Evolutionary conservation across 1,139 yeast species (phyloP).

Genomic region (Diutina catenulata): DNA sequence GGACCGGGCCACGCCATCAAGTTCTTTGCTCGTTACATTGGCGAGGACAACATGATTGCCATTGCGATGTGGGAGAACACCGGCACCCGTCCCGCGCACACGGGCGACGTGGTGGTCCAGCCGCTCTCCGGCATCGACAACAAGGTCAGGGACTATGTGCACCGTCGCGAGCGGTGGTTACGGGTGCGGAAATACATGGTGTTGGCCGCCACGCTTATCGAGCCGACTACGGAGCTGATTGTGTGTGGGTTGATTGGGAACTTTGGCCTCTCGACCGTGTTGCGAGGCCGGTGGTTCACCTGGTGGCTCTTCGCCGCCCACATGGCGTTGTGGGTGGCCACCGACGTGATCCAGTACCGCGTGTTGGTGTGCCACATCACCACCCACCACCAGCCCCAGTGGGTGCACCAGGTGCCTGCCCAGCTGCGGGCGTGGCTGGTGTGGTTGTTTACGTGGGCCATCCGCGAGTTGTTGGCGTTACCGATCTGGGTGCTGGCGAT

Average conservation of each 20-base stretch:
- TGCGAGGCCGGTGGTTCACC: constrained; percentile 22
- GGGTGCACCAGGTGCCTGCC: constrained; percentile 15
- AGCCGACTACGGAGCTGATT: constrained; percentile 76
- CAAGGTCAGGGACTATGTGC: constrained; percentile 36
- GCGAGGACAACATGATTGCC: constrained; percentile 91
- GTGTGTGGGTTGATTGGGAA: constrained; percentile 61
- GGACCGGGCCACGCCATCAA: constrained; percentile 46
- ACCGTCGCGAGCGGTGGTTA: constrained; percentile 72
- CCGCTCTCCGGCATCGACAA: constrained; percentile 43
- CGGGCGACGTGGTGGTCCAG: constrained; percentile 71
- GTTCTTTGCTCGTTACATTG: constrained; percentile 71
- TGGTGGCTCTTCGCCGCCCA: constrained; percentile 36
- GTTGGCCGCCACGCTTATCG: constrained; percentile 68
- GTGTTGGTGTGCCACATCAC: constrained; percentile 24
- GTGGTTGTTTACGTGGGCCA: constrained; percentile 42
- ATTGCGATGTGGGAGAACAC: constrained; percentile 72
- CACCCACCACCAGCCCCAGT: constrained; percentile 14
- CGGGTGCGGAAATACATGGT: constrained; percentile 90
- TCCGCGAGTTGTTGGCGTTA: constrained; percentile 63
- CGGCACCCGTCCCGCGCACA: constrained; percentile 60
- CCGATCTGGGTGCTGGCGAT: constrained; percentile 81
- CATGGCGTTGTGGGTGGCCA: constrained; percentile 46
- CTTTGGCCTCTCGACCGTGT: constrained; percentile 41
- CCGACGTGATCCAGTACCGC: constrained; percentile 52
- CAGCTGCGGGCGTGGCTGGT: constrained; percentile 9